Conservation (phyloP, 768 basidiomycete species). For the Lepiota venenata region DNA sequence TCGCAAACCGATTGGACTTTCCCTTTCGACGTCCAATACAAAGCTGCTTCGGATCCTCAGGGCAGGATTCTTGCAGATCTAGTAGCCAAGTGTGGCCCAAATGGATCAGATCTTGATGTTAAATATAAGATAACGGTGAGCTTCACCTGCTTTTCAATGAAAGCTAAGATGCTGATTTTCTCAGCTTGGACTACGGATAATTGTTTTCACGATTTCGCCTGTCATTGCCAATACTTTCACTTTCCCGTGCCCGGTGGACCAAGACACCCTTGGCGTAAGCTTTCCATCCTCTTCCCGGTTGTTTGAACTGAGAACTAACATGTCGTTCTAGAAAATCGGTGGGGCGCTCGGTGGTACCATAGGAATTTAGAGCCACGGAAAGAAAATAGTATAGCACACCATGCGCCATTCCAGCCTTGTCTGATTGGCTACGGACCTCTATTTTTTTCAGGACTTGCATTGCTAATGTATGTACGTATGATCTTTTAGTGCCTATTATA, state of each 20-base stretch:
- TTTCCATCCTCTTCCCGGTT: too few relatives aligned
- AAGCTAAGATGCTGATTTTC: not conserved
- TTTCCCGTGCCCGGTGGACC: conserved; percentile 60
- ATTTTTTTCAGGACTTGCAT: too few relatives aligned
- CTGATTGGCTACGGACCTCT: too few relatives aligned
- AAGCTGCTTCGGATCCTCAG: conserved; percentile 47
- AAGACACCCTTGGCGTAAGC: conserved; percentile 5
- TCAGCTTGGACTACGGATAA: conserved; percentile 61
- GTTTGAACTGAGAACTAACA: too few relatives aligned
- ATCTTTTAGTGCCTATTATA: too few relatives aligned
- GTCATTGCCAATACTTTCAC: conserved; percentile 56
- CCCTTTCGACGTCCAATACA: conserved; percentile 70
- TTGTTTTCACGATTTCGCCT: conserved; percentile 66
- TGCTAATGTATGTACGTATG: too few relatives aligned
- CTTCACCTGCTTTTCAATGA: not conserved
- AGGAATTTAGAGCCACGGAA: not conserved
- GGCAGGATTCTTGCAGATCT: conserved; percentile 57
- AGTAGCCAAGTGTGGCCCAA: conserved; percentile 55
- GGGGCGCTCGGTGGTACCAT: not conserved
- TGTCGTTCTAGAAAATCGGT: not conserved
- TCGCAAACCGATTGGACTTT: conserved; percentile 66
- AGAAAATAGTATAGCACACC: too few relatives aligned
- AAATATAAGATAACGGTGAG: conserved; percentile 66
- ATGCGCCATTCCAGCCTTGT: too few relatives aligned
- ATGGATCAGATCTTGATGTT: conserved; percentile 49